Base-by-base conservation (phyloP, 345 rosid species). In the rapeseed (Brassica napus) region DNA sequence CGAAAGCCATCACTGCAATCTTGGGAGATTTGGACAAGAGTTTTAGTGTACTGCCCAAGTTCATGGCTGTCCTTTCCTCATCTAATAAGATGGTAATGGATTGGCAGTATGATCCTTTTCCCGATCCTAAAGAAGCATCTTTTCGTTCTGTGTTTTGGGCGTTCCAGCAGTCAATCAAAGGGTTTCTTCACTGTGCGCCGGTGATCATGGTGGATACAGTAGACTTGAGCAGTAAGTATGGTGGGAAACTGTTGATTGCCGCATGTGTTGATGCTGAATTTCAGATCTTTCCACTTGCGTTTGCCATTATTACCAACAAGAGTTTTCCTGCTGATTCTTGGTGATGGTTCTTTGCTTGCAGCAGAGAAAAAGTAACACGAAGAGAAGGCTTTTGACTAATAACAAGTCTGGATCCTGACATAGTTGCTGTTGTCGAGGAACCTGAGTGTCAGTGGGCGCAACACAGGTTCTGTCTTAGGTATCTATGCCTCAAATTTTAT, bases 391-490 rank as follows among this genome's bases (percentile, higher is more conserved):
- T 72, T 5, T 37, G 68, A 60, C 65, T 71, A 9, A 58, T 71
- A 35, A 71, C 75, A 14, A 58, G 54, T 23, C 34, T 0, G 8
- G 14, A 23, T 58, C 74, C 54, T 30, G 47, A 21, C 32, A 21
- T 71, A 12, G 54, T 71, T 71, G 14, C 6, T 18, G 74, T 32
- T 55, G 10, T 71, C 21, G 58, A 57, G 34, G 75, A 47, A 71
- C 75, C 65, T 35, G 65, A 35, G 18, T 71, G 52, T 35, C 65
- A 35, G 67, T 72, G 75, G 75, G 75, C 37, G n/a, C 75, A 24
- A 59, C 75, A 72, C 37, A 35, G 37, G 15, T 72, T 72, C 67
- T 72, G 57, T 72, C 67, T 72, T 37, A 60, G 67, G 35, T 23
- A 72, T 72, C 8, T 72, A 4, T 72, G 67, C 44, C 44, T 10